phyloP scores from a whole-genome alignment of 441 rosid genomes.

The Brassica balearica region DNA sequence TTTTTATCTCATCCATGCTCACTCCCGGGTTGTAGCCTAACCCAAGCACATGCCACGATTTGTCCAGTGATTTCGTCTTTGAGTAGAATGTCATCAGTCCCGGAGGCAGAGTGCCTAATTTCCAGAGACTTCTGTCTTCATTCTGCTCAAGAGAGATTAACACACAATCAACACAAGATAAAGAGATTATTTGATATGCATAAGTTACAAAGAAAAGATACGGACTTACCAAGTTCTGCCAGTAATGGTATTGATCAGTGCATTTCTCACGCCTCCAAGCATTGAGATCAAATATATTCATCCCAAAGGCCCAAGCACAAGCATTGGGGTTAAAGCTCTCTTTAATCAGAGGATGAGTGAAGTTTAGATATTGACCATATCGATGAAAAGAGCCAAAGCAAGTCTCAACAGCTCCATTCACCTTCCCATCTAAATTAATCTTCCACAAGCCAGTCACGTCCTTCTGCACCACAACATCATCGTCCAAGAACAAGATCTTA shows the following conservation, averaged over 20 bases:
- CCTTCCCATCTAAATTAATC: constrained; percentile 82
- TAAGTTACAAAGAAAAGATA: neutral
- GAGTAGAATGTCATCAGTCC: constrained; percentile 88
- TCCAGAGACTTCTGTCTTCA: constrained; percentile 75
- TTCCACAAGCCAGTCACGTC: constrained; percentile 83
- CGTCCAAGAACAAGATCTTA: constrained; percentile 76
- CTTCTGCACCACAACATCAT: constrained; percentile 85
- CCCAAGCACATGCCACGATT: constrained; percentile 92
- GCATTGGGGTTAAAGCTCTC: constrained; percentile 75
- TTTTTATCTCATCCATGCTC: constrained; percentile 80
- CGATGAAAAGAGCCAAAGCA: constrained; percentile 93
- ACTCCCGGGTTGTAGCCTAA: constrained; percentile 94
- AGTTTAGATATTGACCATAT: constrained; percentile 69
- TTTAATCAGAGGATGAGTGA: constrained; percentile 71
- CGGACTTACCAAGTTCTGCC: constrained; percentile 80
- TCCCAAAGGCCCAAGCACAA: constrained; percentile 91
- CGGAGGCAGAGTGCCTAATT: constrained; percentile 74
- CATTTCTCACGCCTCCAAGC: constrained; percentile 87
- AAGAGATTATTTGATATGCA: neutral
- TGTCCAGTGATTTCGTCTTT: constrained; percentile 78
- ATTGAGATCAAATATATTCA: constrained; percentile 86
- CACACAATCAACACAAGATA: constrained; percentile 22
- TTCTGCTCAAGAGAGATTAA: constrained; percentile 54
- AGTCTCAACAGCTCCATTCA: constrained; percentile 89
- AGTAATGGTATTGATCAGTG: constrained; percentile 77